A percentile compares a stretch with the other conserved stretches of the same genome.
Conservation (phyloP, 495 filamentous ascomycete genomes). For the Copromyces sp. region DNA sequence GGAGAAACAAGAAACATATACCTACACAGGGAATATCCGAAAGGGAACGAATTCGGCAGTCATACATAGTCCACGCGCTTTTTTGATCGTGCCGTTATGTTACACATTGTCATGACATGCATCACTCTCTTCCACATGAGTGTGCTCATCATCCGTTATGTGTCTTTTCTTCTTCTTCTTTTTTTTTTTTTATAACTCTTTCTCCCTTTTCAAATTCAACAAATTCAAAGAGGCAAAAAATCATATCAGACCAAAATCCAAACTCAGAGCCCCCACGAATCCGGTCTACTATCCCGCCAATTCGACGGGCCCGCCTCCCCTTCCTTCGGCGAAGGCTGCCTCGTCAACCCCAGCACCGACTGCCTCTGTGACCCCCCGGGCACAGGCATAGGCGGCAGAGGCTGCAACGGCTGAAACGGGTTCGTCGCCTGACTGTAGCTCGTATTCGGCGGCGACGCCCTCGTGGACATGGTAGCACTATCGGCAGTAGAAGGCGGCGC, state of each 20-base stretch:
- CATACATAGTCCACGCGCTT: not conserved
- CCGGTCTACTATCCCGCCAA: not conserved
- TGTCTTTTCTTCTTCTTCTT: no score
- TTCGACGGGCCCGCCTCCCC: not conserved
- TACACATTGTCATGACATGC: not conserved
- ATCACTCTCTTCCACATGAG: not conserved
- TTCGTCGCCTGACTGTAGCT: not conserved
- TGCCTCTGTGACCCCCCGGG: not conserved
- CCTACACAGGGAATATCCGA: not conserved
- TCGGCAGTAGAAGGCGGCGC: conserved; percentile 9
- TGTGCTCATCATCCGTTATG: not conserved
- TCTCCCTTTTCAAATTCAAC: not conserved
- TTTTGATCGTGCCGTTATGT: not conserved
- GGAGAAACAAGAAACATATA: not conserved
- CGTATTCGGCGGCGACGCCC: conserved; percentile 10
- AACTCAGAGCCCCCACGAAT: not conserved
- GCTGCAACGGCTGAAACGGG: not conserved
- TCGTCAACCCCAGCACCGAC: not conserved
- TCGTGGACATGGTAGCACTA: not conserved
- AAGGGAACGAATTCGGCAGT: not conserved
- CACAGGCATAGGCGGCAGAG: not conserved
- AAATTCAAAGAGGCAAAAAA: not conserved
- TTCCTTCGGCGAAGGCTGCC: not conserved
- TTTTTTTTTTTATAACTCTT: no score
- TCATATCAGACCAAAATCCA: not conserved